Percentiles rank a stretch among this genome's conserved stretches.
Evolutionary conservation across 73 alveolate genomes (phyloP).

Genomic region (Tetrahymena thermophila): DNA sequence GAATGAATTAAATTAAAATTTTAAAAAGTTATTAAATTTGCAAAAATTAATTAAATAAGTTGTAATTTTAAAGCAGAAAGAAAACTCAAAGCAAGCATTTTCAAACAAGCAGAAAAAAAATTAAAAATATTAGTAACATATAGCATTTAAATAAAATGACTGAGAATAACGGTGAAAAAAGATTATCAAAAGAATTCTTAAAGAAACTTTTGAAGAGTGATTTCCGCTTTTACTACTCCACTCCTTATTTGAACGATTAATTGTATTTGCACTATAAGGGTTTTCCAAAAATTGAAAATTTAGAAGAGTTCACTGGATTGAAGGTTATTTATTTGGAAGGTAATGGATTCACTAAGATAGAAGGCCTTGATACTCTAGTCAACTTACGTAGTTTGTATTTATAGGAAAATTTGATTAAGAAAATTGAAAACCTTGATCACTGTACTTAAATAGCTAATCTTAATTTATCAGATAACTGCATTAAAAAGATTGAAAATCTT

Average conservation of each 20-base stretch:
- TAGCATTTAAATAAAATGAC: background rate
- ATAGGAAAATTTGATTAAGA: conserved; percentile 83
- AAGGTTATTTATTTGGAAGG: conserved; percentile 90
- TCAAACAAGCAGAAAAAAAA: background rate
- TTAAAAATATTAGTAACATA: background rate
- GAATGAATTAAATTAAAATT: background rate
- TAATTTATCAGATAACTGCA: conserved; percentile 86
- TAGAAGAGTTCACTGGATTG: conserved; percentile 86
- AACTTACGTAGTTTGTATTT: conserved; percentile 68
- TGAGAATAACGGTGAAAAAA: conserved; percentile 11
- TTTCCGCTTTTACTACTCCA: conserved; percentile 81
- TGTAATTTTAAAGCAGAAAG: background rate
- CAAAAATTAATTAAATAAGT: background rate
- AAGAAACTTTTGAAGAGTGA: conserved; percentile 72
- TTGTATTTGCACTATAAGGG: conserved; percentile 95
- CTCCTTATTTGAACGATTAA: conserved; percentile 93
- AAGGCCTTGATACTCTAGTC: conserved; percentile 62
- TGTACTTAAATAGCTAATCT: conserved; percentile 61
- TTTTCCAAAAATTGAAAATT: conserved; percentile 80
- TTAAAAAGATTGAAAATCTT: conserved; percentile 69
- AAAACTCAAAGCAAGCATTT: background rate
- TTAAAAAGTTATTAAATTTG: background rate
- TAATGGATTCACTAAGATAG: conserved; percentile 78
- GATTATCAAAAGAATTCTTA: conserved; percentile 43
- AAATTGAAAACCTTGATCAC: conserved; percentile 76